phyloP scores from a whole-genome alignment of 2,329 filamentous ascomycete species.

The Aspergillus felis region DNA sequence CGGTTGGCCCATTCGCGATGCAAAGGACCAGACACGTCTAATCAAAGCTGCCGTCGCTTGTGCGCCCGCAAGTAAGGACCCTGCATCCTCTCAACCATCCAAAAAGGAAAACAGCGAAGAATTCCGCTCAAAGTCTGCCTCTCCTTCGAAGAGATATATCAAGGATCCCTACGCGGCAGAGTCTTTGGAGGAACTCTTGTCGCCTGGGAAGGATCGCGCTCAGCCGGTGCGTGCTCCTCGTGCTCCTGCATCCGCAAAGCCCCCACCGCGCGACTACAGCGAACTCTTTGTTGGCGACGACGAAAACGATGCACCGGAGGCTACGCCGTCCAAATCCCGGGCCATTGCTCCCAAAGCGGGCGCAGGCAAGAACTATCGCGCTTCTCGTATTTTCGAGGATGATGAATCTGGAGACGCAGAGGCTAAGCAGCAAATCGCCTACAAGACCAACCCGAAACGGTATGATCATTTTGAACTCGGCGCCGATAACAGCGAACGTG shows the following conservation, averaged over 20 bases:
- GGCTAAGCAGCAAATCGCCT: slow-evolving; percentile 39
- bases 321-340: slow-evolving; percentile 37
- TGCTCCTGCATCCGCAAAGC: slow-evolving; percentile 63
- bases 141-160: slow-evolving; percentile 40
- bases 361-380: slow-evolving; percentile 58
- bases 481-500: slow-evolving; percentile 25
- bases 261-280: slow-evolving; percentile 59
- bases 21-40: slow-evolving; percentile 74
- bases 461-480: slow-evolving; percentile 61
- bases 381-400: slow-evolving; percentile 62
- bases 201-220: slow-evolving; percentile 45
- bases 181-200: slow-evolving; percentile 69
- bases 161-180: slow-evolving; percentile 42
- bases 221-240: slow-evolving; percentile 59
- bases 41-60: slow-evolving; percentile 54
- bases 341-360: slow-evolving; percentile 51
- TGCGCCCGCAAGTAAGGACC: slow-evolving; percentile 9
- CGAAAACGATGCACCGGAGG: slow-evolving; percentile 17
- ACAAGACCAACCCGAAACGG: slow-evolving; percentile 69
- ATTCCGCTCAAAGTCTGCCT: slow-evolving; percentile 16
- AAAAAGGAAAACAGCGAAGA: slow-evolving; percentile 15
- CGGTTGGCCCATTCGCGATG: slow-evolving; percentile 93
- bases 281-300: slow-evolving; percentile 64
- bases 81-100: slow-evolving; percentile 15
- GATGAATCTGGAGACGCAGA: slow-evolving; percentile 47